phyloP scores from a whole-genome alignment of 495 filamentous ascomycete species.

The Penicillium pulvis region DNA sequence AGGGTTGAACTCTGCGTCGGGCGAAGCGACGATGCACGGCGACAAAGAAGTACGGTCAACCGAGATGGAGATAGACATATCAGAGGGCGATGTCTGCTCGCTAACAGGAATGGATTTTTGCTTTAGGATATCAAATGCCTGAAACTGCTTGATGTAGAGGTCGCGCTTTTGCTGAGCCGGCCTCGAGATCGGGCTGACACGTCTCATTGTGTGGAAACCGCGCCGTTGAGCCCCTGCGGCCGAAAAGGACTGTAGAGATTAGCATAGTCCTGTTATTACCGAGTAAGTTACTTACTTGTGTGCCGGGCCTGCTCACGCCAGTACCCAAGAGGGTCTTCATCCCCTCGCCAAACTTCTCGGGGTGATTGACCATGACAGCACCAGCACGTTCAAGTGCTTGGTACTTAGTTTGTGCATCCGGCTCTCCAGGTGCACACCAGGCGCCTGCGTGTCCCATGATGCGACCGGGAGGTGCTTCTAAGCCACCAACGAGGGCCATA shows the following conservation, averaged over 20 bases:
- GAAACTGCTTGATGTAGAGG: constrained; percentile 59
- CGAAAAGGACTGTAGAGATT: constrained; percentile 22
- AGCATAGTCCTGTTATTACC: constrained; percentile 7
- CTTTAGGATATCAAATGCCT: constrained; percentile 62
- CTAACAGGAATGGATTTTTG: constrained; percentile 51
- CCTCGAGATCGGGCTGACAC: constrained; percentile 19
- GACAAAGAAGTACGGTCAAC: constrained; percentile 64
- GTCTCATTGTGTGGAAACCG: constrained; percentile 53
- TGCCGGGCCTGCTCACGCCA: constrained; percentile 23
- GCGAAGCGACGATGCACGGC: constrained; percentile 69
- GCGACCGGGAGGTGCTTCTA: constrained; percentile 63
- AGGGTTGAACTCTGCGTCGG: constrained; percentile 41
- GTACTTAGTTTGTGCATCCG: constrained; percentile 65
- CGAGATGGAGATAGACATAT: constrained; percentile 59
- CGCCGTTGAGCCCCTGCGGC: constrained; percentile 40
- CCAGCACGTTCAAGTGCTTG: constrained; percentile 68
- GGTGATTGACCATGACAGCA: constrained; percentile 77
- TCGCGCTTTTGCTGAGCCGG: constrained; percentile 47
- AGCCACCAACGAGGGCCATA: constrained; percentile 74
- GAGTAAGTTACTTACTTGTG: constrained; percentile 27
- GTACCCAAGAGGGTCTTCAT: constrained; percentile 61
- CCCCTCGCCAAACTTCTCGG: constrained; percentile 73
- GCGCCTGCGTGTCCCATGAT: constrained; percentile 92
- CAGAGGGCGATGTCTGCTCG: constrained; percentile 38
- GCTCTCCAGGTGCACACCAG: constrained; percentile 68